phyloP scores from a whole-genome alignment of 1,284 basidiomycete genomes.

The Violaceomyces palustris region DNA sequence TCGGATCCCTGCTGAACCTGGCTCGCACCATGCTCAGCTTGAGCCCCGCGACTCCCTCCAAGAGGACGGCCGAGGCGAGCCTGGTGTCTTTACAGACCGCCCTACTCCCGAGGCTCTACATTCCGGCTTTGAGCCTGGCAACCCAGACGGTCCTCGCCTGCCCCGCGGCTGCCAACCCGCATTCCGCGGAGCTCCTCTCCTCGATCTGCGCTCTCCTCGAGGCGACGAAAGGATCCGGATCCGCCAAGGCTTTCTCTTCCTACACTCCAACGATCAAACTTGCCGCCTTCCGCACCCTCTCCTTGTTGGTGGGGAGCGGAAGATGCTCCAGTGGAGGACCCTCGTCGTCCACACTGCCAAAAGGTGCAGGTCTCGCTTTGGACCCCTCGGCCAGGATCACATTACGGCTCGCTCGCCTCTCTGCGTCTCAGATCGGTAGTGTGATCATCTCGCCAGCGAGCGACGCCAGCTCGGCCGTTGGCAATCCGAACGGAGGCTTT shows the following conservation, averaged over 20 bases:
- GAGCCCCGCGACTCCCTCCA: slow-evolving; percentile 13
- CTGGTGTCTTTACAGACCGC: slow-evolving; percentile 17
- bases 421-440: slow-evolving; percentile 7
- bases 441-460: slow-evolving; percentile 1
- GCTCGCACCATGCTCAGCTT: slow-evolving; percentile 58
- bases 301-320: slow-evolving; percentile 9
- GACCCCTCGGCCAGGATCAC: slow-evolving; percentile 26
- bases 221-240: too few species aligned
- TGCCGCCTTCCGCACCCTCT: slow-evolving; percentile 18
- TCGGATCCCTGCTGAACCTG: slow-evolving; percentile 58
- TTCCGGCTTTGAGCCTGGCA: slow-evolving; percentile 16
- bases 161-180: slow-evolving; percentile 13
- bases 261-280: slow-evolving; percentile 1
- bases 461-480: neutral
- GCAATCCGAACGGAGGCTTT: neutral
- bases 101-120: slow-evolving; percentile 10
- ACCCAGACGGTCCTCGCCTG: slow-evolving; percentile 12
- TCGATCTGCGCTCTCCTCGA: slow-evolving; percentile 26
- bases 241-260: slow-evolving; percentile 1
- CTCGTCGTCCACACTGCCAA: neutral
- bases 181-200: slow-evolving; percentile 6
- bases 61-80: slow-evolving; percentile 19
- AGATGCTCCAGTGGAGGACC: too few species aligned
- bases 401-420: slow-evolving; percentile 25
- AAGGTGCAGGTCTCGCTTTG: slow-evolving; percentile 15